Conservation (phyloP, 768 basidiomycete species). For the Suillus plorans region DNA sequence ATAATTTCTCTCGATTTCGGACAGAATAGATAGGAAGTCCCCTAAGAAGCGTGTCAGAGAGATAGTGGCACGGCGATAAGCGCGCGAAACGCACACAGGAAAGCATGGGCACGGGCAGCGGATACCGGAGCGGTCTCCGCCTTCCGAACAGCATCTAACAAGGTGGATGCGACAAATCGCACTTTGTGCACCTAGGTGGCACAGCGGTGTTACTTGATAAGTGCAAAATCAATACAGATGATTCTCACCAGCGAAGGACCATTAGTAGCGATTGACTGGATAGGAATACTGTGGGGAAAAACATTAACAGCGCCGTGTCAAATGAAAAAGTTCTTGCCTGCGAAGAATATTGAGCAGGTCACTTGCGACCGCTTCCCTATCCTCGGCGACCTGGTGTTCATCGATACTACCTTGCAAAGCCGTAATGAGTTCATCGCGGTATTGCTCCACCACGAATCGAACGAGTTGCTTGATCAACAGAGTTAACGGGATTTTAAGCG, state of each 20-base stretch:
- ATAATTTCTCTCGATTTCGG: slow-evolving; percentile 91
- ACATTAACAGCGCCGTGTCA: slow-evolving; percentile 10
- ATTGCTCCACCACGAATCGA: slow-evolving; percentile 90
- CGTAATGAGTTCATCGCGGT: slow-evolving; percentile 79
- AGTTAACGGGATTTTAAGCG: background rate
- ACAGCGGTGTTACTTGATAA: background rate
- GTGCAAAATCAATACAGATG: slow-evolving; percentile 8
- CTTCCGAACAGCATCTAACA: slow-evolving; percentile 81
- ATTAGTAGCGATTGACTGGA: slow-evolving; percentile 89
- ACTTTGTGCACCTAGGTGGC: slow-evolving; percentile 78
- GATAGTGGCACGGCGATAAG: slow-evolving; percentile 5
- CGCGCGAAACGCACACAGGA: slow-evolving; percentile 61
- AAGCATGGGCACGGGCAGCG: slow-evolving; percentile 83
- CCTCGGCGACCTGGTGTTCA: slow-evolving; percentile 65
- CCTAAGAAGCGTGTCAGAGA: slow-evolving; percentile 42
- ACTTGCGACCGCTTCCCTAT: slow-evolving; percentile 81
- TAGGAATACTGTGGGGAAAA: slow-evolving; percentile 65
- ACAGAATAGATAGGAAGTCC: slow-evolving; percentile 90
- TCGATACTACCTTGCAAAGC: slow-evolving; percentile 65
- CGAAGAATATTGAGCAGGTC: slow-evolving; percentile 86
- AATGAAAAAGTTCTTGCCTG: slow-evolving; percentile 41
- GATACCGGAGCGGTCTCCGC: slow-evolving; percentile 78
- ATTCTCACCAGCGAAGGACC: slow-evolving; percentile 69
- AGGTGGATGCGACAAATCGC: slow-evolving; percentile 87
- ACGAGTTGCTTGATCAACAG: slow-evolving; percentile 73